phyloP scores from a whole-genome alignment of 1,139 yeast genomes.

The Suhomyces taliae region DNA sequence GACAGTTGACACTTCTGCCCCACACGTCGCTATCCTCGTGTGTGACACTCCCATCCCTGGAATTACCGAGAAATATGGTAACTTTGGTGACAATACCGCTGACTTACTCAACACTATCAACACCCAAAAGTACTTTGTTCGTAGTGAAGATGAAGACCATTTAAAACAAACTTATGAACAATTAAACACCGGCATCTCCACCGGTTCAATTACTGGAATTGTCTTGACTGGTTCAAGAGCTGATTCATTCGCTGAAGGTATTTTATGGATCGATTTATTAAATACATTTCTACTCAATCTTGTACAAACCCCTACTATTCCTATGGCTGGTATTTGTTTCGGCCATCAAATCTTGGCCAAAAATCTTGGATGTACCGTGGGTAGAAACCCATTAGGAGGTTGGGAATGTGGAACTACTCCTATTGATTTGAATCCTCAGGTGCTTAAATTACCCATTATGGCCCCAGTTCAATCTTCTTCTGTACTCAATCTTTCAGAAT shows the following conservation, averaged over 20 bases:
- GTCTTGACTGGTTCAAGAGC: constrained; percentile 66
- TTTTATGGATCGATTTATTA: constrained; percentile 54
- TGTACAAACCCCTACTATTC: constrained; percentile 26
- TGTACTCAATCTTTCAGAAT: constrained; percentile 18
- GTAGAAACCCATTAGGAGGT: constrained; percentile 53
- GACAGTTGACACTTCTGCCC: background rate
- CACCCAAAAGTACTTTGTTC: constrained; percentile 45
- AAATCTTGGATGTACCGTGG: constrained; percentile 62
- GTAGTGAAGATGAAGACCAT: constrained; percentile 1
- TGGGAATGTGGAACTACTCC: constrained; percentile 72
- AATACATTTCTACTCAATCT: constrained; percentile 39
- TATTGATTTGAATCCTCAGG: constrained; percentile 43
- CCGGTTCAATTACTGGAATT: constrained; percentile 43
- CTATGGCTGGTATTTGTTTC: constrained; percentile 71
- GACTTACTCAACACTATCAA: constrained; percentile 12
- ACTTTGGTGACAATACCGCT: constrained; percentile 52
- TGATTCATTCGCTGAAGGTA: constrained; percentile 53
- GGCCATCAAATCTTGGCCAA: constrained; percentile 82
- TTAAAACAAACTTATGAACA: constrained; percentile 17
- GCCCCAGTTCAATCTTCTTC: constrained; percentile 31
- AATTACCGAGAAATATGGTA: constrained; percentile 39
- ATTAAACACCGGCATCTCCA: constrained; percentile 25
- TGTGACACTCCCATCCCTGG: constrained; percentile 45
- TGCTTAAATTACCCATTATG: constrained; percentile 19
- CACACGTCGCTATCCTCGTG: constrained; percentile 46